Percentiles rank a stretch among this genome's conserved stretches.
Conservation (phyloP, 2,329 filamentous ascomycete species). For the Trichoderma cornu-damae region DNA sequence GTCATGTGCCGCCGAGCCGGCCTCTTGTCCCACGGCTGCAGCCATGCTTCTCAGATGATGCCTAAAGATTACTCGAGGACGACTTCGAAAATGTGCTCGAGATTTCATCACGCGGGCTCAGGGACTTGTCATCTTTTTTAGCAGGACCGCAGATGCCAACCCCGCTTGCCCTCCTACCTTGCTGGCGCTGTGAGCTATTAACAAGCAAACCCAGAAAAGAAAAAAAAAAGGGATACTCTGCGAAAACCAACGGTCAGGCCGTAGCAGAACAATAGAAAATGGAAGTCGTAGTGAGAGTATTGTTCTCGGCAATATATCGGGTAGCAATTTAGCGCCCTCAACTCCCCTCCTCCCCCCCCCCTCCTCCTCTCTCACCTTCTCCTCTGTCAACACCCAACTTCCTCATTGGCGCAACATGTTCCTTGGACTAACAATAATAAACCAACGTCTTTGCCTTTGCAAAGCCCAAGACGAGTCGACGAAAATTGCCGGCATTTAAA, state of each 20-base stretch:
- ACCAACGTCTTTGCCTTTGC: neutral
- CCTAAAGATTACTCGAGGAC: constrained; percentile 33
- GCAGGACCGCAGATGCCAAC: constrained; percentile 6
- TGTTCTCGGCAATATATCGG: constrained; percentile 26
- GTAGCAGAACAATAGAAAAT: constrained; percentile 27
- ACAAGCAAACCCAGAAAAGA: too few species aligned
- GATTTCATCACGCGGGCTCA: constrained; percentile 29
- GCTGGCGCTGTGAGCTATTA: constrained; percentile 12
- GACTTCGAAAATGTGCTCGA: constrained; percentile 27
- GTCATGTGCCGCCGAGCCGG: neutral
- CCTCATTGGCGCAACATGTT: neutral
- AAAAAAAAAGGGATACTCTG: neutral
- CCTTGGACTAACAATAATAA: neutral
- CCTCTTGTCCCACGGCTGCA: constrained; percentile 17
- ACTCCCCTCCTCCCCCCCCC: neutral
- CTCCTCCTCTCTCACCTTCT: neutral
- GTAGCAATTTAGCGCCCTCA: constrained; percentile 20
- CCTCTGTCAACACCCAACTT: neutral
- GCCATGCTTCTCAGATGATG: constrained; percentile 23
- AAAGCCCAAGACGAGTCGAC: neutral
- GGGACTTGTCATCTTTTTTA: constrained; percentile 24
- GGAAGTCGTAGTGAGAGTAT: constrained; percentile 20
- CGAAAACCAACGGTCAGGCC: constrained; percentile 3
- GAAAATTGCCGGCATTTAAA: neutral
- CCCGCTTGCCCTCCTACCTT: constrained; percentile 17